phyloP scores from a whole-genome alignment of 257 asterid genomes.

The Linderniella brevidens region DNA sequence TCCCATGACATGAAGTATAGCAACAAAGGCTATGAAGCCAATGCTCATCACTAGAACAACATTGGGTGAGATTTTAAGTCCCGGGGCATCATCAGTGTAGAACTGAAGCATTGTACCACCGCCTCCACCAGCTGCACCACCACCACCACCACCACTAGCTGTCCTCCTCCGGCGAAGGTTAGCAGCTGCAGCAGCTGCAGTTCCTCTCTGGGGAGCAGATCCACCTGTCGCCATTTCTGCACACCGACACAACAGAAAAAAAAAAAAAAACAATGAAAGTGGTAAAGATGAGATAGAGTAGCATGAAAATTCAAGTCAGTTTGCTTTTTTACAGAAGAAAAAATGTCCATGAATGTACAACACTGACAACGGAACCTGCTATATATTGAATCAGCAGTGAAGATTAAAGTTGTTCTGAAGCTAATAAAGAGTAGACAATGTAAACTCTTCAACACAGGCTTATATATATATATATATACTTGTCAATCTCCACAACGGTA shows the following conservation, averaged over 20 bases:
- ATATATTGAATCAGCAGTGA: no score
- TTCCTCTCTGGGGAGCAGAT: constrained; percentile 35
- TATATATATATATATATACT: no score
- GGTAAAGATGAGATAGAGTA: no score
- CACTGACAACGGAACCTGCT: no score
- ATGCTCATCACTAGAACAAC: constrained; percentile 58
- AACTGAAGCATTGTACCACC: constrained; percentile 57
- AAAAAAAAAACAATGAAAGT: no score
- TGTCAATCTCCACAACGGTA: no score
- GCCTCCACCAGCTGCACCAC: constrained; percentile 21
- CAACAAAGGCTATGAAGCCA: constrained; percentile 54
- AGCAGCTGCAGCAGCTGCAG: constrained; percentile 49
- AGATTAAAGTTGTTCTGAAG: no score
- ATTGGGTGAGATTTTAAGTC: constrained; percentile 45
- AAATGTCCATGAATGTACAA: no score
- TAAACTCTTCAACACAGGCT: no score
- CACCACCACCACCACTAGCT: constrained; percentile 22
- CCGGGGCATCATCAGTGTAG: constrained; percentile 15
- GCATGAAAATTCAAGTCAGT: no score
- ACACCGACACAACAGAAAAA: neutral
- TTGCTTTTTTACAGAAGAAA: no score
- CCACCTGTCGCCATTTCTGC: constrained; percentile 40
- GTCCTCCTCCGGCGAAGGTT: constrained; percentile 30
- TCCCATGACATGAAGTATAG: constrained; percentile 51
- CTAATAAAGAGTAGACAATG: no score